Evolutionary conservation across 257 asterid species (phyloP), one percentile per base, ranked within the genome.

Genomic region (Oldenlandia corymbosa): DNA sequence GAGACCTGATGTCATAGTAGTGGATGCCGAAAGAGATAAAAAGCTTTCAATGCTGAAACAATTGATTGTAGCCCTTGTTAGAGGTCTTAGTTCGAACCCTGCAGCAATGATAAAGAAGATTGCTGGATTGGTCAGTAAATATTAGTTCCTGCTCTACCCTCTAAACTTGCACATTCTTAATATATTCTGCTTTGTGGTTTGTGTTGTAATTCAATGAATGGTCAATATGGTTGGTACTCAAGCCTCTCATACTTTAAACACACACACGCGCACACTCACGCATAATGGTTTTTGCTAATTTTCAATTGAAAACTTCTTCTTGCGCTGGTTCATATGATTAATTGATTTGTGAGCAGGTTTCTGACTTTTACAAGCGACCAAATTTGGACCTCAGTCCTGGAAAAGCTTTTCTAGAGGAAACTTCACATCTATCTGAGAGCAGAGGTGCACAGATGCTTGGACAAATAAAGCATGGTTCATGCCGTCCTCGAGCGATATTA

Each of bases 401-500:
- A 76, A 93, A 81, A 75, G 82, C 75, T 72, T 75, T 76, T 56
- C 76, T 66, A 53, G 95, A 87, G 65, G 97, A 90, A 41, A 59
- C 84, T 56, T 76, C 85, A n/a, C 85, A 81, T 73, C 61, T 55
- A 57, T 77, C 81, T 71, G 93, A 76, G 53, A 79, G 61, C 77
- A 80, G 81, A 68, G 96, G 95, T 50, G 75, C 90, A 67, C 99
- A 85, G 76, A 71, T 93, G 87, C 72, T 93, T 68, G 96, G 97
- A 64, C 99, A 93, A 72, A 87, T 93, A 72, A 87, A 82, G 73
- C 94, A 90, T 27, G 95, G 96, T 65, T 80, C 99, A 37, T 93
- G 97, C 82, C 86, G 95, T 61, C 88, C 96, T 58, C 85, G 99
- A 63, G 97, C 99, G 68, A 90, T 93, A 68, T 67, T 93, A 39